Percentiles rank a stretch among this genome's conserved stretches.
phyloP scores from a whole-genome alignment of 2,329 filamentous ascomycete species.

The Colletotrichum siamense region DNA sequence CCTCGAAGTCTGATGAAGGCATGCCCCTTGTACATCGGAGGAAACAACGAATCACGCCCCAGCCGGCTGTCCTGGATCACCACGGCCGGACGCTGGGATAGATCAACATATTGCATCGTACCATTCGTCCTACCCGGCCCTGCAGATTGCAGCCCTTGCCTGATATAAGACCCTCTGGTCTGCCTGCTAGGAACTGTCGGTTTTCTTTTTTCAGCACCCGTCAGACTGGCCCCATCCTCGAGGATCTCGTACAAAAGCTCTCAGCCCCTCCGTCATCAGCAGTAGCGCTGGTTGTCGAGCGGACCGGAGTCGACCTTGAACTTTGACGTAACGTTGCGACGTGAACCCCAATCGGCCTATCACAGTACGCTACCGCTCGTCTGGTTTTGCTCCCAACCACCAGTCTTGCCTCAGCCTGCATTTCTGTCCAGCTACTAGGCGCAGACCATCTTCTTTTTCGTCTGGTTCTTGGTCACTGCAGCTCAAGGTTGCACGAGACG shows the following conservation, averaged over 20 bases:
- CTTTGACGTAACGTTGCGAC: conserved; percentile 21
- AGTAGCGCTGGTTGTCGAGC: not conserved
- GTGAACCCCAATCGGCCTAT: not conserved
- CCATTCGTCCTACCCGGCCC: not conserved
- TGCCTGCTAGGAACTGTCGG: not conserved
- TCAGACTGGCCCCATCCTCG: not conserved
- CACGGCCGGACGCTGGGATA: not conserved
- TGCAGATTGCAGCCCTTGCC: not conserved
- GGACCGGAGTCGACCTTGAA: not conserved
- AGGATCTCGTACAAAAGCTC: not conserved
- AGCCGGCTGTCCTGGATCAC: not conserved
- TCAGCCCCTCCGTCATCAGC: conserved; percentile 13
- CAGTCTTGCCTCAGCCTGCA: not conserved
- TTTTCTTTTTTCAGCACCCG: not conserved
- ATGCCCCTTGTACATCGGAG: not conserved
- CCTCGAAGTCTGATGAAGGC: not conserved
- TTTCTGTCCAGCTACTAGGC: not conserved
- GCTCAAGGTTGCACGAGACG: not conserved
- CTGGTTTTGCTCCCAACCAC: conserved; percentile 7
- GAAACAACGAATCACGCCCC: not conserved
- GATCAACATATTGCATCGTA: not conserved
- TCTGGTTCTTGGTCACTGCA: not conserved
- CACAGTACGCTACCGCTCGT: not conserved
- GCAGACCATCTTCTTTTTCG: not conserved
- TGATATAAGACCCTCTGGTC: not conserved